Base-by-base conservation (phyloP, 2,329 filamentous ascomycete species). In the Ophiobolus disseminans region DNA sequence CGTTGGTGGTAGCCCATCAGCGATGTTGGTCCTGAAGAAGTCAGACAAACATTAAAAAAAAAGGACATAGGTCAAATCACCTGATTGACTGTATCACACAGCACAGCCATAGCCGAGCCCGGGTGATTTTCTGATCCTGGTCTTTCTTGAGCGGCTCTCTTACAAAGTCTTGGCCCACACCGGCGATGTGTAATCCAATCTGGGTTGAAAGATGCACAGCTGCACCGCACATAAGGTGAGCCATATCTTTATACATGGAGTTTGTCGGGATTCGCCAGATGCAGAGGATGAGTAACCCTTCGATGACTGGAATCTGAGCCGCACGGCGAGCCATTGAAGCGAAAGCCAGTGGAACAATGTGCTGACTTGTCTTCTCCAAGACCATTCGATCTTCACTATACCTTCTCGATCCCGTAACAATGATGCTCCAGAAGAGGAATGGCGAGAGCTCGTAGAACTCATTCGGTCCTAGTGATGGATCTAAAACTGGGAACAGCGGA, bases 191-290 rank as follows among this genome's bases (percentile, higher is more conserved):
- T 5, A 76, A 58, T 4, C 74, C 74, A 38, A 74, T 74, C 46
- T 75, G 73, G 11, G 73, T 75, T 14, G 73, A 73, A 10, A 76
- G 54, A 48, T 75, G 72, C 3, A 75, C 61, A 23, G 73, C 73
- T 13, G 73, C 73, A 14, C 74, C 73, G 51, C 68, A 73, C 40
- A 76, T 62, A 13, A 74, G 63, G 47, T 71, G 67, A n/a, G 69
- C 72, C 50, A 71, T 69, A 37, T 75, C 73, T 32, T 73, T 73
- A 55, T 72, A 73, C 66, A 73, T 74, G 22, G 71, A 75, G 35
- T 73, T 73, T 9, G 74, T 71, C 6, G 74, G 73, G 21, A 75
- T 53, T 3, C 73, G 67, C 74, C 74, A 76, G 14, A 73, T 70
- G 37, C 73, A 75, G 9, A 76, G 65, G 8, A 75, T 64, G 4